Conservation (phyloP, 225 moss, liverwort and hornwort species). For the Pseudoscleropodium purum region DNA sequence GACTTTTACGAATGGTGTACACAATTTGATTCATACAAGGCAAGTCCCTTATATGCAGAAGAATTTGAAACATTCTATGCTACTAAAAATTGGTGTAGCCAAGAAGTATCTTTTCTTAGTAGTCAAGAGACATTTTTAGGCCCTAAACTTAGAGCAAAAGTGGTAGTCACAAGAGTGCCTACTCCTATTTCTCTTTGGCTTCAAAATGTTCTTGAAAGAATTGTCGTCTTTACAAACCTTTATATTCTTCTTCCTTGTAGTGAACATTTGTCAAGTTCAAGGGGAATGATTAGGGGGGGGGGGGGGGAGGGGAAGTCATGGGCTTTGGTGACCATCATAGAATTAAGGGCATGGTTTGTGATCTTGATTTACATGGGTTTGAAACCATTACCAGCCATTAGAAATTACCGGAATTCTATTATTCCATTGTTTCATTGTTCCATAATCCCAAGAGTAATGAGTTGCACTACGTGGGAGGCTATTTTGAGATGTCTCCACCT, state of each 20-base stretch:
- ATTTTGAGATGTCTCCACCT: background rate
- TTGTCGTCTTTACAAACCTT: fast-evolving
- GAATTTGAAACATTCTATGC: background rate
- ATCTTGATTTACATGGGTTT: background rate
- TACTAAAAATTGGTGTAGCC: fast-evolving
- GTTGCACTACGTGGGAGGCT: background rate
- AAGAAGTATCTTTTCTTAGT: fast-evolving
- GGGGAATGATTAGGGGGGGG: background rate
- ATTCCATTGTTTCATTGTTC: no score
- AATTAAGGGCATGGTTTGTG: background rate
- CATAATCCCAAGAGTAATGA: background rate
- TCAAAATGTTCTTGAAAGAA: background rate
- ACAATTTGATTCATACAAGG: no score
- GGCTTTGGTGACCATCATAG: fast-evolving
- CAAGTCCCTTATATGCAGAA: fast-evolving
- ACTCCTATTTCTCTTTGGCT: background rate
- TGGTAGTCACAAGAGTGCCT: fast-evolving
- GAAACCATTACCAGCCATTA: background rate
- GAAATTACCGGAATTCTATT: background rate
- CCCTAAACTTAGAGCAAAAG: fast-evolving
- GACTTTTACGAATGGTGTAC: background rate
- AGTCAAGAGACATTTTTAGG: fast-evolving
- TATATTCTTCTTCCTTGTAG: fast-evolving
- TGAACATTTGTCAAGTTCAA: fast-evolving
- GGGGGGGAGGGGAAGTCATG: background rate